Percentiles rank a stretch among this genome's conserved stretches.
These are phyloP conservation scores for Pseudotsuga menziesii DNA, from an alignment of 75 land plant genomes.

Conservation along the genomic window DNA sequence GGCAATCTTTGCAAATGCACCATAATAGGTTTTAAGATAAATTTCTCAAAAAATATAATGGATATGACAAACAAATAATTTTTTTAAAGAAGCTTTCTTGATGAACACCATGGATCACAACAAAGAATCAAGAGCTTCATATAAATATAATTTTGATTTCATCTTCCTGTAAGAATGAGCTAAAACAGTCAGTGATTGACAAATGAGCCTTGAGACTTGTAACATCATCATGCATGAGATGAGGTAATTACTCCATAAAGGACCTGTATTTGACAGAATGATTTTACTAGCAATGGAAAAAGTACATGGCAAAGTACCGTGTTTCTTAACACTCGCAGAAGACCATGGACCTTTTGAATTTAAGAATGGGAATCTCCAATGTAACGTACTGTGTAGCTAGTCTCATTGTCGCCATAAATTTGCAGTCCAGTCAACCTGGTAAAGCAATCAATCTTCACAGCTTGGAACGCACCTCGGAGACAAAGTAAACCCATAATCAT, in stretches of 20 bases:
- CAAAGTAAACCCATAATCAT: not conserved
- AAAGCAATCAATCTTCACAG: conserved; percentile 1
- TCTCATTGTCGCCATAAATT: not conserved
- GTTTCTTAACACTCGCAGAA: conserved; percentile 5
- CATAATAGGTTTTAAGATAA: not conserved
- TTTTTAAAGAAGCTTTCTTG: conserved; percentile 1
- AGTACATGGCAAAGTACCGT: not conserved
- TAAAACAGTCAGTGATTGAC: not conserved
- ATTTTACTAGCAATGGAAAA: not conserved
- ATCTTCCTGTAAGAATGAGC: conserved; percentile 2
- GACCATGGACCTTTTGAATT: not conserved
- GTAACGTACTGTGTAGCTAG: not conserved
- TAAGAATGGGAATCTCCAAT: not conserved
- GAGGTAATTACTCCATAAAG: not conserved
- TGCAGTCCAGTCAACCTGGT: not conserved
- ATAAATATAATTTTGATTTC: not conserved
- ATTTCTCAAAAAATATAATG: not conserved
- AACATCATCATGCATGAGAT: not conserved
- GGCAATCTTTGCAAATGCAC: not conserved
- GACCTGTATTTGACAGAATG: not conserved
- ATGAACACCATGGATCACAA: not conserved
- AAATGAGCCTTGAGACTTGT: not conserved
- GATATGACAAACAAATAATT: not conserved
- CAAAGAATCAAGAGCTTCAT: not conserved
- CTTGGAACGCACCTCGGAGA: not conserved